A percentile compares a stretch with the other conserved stretches of the same genome.
phyloP scores from a whole-genome alignment of 1,284 basidiomycete species.

The Marasmius oreades region DNA sequence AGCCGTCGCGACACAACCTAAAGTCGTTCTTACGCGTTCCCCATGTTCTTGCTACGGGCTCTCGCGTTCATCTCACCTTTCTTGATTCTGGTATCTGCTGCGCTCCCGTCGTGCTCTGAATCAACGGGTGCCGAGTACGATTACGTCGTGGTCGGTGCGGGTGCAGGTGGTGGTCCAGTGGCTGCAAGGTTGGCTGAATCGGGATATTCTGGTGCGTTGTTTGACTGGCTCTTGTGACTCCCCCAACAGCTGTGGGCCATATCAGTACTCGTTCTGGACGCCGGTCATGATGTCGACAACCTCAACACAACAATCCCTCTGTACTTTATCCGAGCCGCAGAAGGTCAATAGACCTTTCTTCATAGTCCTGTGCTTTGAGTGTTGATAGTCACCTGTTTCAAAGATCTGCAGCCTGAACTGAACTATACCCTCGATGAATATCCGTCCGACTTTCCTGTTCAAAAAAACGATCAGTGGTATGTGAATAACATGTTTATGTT shows the following conservation, averaged over 20 bases:
- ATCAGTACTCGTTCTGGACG: slow-evolving; percentile 21
- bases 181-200: slow-evolving; percentile 23
- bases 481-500: too few relatives aligned
- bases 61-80: neutral
- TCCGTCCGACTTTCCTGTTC: slow-evolving; percentile 17
- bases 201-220: slow-evolving; percentile 20
- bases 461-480: slow-evolving; percentile 18
- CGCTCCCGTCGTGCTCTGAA: slow-evolving; percentile 6
- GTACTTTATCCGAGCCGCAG: slow-evolving; percentile 18
- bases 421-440: slow-evolving; percentile 21
- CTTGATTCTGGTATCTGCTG: neutral
- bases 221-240: neutral
- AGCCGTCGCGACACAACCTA: too few relatives aligned
- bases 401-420: slow-evolving; percentile 19
- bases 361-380: neutral
- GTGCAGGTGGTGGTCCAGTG: slow-evolving; percentile 23
- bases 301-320: slow-evolving; percentile 22
- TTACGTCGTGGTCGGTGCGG: slow-evolving; percentile 22
- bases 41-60: neutral
- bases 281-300: slow-evolving; percentile 20
- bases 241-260: neutral
- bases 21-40: too few relatives aligned
- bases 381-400: neutral
- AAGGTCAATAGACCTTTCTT: slow-evolving; percentile 11
- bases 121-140: slow-evolving; percentile 19